Conservation (phyloP, 805 yeast species). For the Aciculoconidium aculeatum region DNA sequence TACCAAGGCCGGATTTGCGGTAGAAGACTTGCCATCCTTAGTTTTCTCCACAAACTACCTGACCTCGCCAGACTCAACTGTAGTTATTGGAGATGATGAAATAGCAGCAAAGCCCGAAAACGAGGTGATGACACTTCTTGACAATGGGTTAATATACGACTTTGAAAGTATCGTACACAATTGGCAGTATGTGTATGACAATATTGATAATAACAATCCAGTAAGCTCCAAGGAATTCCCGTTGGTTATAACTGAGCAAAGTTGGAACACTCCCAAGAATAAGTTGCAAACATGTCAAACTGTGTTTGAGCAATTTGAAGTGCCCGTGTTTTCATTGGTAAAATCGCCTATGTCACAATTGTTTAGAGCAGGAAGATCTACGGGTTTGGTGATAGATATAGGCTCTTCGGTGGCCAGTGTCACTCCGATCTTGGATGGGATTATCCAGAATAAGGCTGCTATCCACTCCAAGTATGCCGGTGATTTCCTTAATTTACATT, state of each 20-base stretch:
- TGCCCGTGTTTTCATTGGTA: constrained; percentile 72
- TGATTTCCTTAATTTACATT: constrained; percentile 68
- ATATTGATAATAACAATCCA: constrained; percentile 36
- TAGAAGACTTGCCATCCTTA: constrained; percentile 55
- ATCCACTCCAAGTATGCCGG: constrained; percentile 76
- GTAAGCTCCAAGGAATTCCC: constrained; percentile 59
- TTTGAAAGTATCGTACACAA: constrained; percentile 64
- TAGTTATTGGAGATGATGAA: constrained; percentile 41
- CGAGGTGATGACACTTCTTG: constrained; percentile 55
- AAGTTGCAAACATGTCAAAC: constrained; percentile 56
- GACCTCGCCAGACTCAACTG: constrained; percentile 17
- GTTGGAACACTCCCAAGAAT: constrained; percentile 63
- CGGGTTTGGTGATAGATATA: constrained; percentile 74
- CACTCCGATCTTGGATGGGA: constrained; percentile 75
- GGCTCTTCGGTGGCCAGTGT: constrained; percentile 68
- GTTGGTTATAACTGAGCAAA: constrained; percentile 55
- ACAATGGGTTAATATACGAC: constrained; percentile 62
- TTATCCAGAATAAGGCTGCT: constrained; percentile 58
- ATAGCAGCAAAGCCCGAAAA: constrained; percentile 39
- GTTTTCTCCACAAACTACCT: constrained; percentile 54
- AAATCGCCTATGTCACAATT: constrained; percentile 74
- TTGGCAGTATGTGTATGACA: constrained; percentile 60
- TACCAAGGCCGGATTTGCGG: constrained; percentile 68
- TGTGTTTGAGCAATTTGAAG: constrained; percentile 68
- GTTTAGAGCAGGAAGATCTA: constrained; percentile 71